Base-by-base conservation (phyloP, 2,329 filamentous ascomycete genomes). In the Herpotrichia juniperi region DNA sequence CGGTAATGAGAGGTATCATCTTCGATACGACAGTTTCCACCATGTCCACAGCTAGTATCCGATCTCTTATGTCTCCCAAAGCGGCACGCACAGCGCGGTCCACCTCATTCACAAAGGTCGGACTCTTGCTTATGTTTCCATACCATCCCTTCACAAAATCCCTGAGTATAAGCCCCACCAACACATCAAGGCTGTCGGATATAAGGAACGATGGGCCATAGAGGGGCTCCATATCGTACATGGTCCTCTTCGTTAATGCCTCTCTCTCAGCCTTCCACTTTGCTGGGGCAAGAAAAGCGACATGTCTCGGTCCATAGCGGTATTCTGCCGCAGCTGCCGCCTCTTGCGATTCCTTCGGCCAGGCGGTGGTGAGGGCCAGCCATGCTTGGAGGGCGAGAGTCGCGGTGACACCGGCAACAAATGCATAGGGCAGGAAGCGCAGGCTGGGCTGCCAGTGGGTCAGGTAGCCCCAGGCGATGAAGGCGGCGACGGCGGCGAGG, bases 131-230 rank as follows among this genome's bases (percentile, higher is more conserved):
- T 68, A 99, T 97, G 66, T 86, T 84, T 26, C 81, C 83, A 73
- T 97, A 97, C 94, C 94, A 99, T 42, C 87, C 88, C 51, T 83
- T 85, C 51, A 99, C 85, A 70, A 96, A 97, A 71, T 97, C 91
- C 58, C 90, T 84, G 58, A 91, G 75, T 46, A 96, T 84, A 46
- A 92, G 78, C 45, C 87, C 84, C 39, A 99, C 82, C 26, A 97
- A 76, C 46, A 86, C 83, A 74, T 97, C 91, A 58, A 97, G 78
- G 40, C 88, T 89, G 63, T 87, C 84, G 11, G 92, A 96, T 48
- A 97, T 85, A 52, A 87, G 82, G 61, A 88, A 86, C 17, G 90
- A 93, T 47, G 87, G 83, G 51, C 89, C 84, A 67, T 91, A 91
- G 56, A 99, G 81, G 11, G 89, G 84, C 46, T 82, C 76, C 68